Percentiles rank a stretch among this genome's conserved stretches.
Conservation (phyloP, 1,139 yeast genomes). For the Candida sanyaensis region DNA sequence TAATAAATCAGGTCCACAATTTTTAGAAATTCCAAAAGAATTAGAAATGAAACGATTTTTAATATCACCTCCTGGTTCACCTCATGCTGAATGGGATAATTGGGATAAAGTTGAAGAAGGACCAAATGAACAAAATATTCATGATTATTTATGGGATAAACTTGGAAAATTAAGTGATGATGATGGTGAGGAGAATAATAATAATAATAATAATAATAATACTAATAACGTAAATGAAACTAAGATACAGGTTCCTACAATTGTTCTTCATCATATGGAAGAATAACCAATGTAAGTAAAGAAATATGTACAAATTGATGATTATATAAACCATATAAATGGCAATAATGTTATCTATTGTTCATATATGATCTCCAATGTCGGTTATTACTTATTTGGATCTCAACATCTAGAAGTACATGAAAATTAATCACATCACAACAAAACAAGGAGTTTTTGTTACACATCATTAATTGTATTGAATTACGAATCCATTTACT, state of each 20-base stretch:
- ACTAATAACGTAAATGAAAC: neutral
- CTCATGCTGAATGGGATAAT: constrained; percentile 50
- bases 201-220: too few relatives aligned
- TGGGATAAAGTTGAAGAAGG: constrained; percentile 48
- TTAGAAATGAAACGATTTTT: constrained; percentile 40
- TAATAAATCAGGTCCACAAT: constrained; percentile 29
- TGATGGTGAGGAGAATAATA: constrained; percentile 10
- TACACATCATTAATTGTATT: too few relatives aligned
- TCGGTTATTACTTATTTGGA: too few relatives aligned
- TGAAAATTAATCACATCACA: too few relatives aligned
- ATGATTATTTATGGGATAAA: constrained; percentile 47
- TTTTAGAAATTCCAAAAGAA: constrained; percentile 46
- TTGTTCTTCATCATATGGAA: neutral
- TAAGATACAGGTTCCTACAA: neutral
- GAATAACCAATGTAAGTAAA: neutral
- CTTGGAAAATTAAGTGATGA: constrained; percentile 33
- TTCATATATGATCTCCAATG: too few relatives aligned
- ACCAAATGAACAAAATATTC: constrained; percentile 37
- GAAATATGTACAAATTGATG: too few relatives aligned
- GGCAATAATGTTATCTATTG: too few relatives aligned
- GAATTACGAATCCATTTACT: too few relatives aligned
- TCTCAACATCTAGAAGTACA: too few relatives aligned
- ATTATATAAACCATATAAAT: too few relatives aligned
- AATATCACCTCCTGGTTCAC: constrained; percentile 51
- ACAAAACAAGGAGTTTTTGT: too few relatives aligned